Percentiles rank a stretch among this genome's conserved stretches.
Conservation (phyloP, 2,329 filamentous ascomycete genomes). For the Pochonia chlamydosporia region DNA sequence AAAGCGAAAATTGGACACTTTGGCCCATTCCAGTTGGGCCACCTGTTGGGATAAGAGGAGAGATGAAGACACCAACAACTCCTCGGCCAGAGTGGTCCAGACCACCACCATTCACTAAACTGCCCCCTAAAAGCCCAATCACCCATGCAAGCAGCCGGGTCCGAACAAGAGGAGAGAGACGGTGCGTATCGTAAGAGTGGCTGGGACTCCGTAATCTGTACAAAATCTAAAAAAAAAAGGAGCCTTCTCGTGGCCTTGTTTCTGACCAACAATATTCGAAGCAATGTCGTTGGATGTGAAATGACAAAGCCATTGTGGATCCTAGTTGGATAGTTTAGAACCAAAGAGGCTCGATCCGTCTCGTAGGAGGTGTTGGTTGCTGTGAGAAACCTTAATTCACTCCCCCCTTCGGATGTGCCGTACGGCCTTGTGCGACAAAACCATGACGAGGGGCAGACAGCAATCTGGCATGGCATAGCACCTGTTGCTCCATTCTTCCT, state of each 20-base stretch:
- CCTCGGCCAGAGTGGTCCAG: not conserved
- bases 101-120: not conserved
- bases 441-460: not conserved
- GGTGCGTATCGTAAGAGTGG: not conserved
- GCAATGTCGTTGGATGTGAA: no score
- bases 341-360: not conserved
- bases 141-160: constrained; percentile 1
- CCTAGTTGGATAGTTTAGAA: no score
- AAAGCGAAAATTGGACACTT: not conserved
- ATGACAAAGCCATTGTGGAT: not conserved
- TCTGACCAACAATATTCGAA: no score
- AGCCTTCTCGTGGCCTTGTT: not conserved
- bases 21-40: constrained; percentile 2
- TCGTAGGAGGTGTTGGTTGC: not conserved
- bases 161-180: not conserved
- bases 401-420: not conserved
- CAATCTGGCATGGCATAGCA: not conserved
- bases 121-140: constrained; percentile 3
- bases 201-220: no score
- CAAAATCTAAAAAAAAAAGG: not conserved
- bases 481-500: no score
- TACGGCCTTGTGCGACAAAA: not conserved
- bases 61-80: not conserved
- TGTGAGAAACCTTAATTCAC: not conserved
- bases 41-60: not conserved